Evolutionary conservation across 2,329 filamentous ascomycete species (phyloP).

Genomic region (Penicillium capsulatum): DNA sequence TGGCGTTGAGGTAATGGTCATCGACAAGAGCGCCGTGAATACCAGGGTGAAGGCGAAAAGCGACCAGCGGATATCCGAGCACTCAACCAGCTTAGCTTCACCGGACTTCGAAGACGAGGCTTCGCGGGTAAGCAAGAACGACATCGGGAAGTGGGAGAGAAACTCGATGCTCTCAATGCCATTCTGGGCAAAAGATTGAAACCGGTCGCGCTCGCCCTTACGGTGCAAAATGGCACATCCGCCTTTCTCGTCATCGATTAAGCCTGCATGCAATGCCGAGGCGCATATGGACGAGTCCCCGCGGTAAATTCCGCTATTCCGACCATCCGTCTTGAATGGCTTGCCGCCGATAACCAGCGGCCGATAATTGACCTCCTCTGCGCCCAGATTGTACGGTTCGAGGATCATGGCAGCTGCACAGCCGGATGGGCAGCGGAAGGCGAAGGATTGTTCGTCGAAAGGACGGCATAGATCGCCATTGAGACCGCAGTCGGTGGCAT

Average conservation of each 20-base stretch:
- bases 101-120: slow-evolving; percentile 21
- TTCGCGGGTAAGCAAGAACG: slow-evolving; percentile 38
- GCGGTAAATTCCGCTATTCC: slow-evolving; percentile 50
- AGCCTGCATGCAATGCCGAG: slow-evolving; percentile 57
- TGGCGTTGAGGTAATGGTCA: slow-evolving; percentile 54
- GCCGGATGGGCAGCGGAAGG: slow-evolving; percentile 57
- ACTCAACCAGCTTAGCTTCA: slow-evolving; percentile 34
- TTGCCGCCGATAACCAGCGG: slow-evolving; percentile 54
- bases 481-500: slow-evolving; percentile 49
- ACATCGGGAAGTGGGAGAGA: slow-evolving; percentile 54
- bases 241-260: slow-evolving; percentile 51
- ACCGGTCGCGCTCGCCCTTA: slow-evolving; percentile 49
- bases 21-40: slow-evolving; percentile 51
- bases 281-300: slow-evolving; percentile 60
- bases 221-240: slow-evolving; percentile 55
- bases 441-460: slow-evolving; percentile 51
- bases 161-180: slow-evolving; percentile 53
- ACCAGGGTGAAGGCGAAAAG: slow-evolving; percentile 53
- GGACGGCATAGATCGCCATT: slow-evolving; percentile 56
- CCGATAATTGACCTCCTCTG: slow-evolving; percentile 52
- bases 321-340: slow-evolving; percentile 35
- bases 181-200: slow-evolving; percentile 44
- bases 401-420: slow-evolving; percentile 51
- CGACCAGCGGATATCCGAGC: slow-evolving; percentile 56
- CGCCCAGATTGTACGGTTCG: slow-evolving; percentile 56